Evolutionary conservation across 2,329 filamentous ascomycete genomes (phyloP).

Genomic region (Aspergillus novofumigatus): DNA sequence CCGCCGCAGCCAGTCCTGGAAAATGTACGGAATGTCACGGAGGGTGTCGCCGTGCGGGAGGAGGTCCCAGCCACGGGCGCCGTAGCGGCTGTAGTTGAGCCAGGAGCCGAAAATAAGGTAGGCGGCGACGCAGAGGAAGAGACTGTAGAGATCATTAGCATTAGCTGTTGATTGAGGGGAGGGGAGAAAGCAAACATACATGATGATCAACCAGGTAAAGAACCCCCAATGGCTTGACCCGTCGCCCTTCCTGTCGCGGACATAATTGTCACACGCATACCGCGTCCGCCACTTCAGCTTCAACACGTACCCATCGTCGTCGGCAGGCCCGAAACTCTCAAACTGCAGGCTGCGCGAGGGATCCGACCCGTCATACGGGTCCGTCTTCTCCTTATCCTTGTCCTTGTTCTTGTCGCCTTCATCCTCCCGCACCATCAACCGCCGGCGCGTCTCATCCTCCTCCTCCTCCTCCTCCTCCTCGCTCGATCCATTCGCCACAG

Average conservation of each 20-base stretch:
- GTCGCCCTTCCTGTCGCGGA: conserved; percentile 41
- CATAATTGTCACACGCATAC: conserved; percentile 69
- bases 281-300: conserved; percentile 82
- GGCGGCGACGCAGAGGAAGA: conserved; percentile 77
- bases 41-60: conserved; percentile 89
- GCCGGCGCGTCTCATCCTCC: conserved; percentile 14
- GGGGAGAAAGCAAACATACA: conserved; percentile 52
- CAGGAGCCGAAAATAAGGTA: conserved; percentile 98
- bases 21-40: conserved; percentile 83
- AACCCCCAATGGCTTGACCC: conserved; percentile 73
- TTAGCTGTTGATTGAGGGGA: not conserved
- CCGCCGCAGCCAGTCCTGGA: conserved; percentile 80
- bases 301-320: conserved; percentile 59
- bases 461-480: conserved; percentile 13
- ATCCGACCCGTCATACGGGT: conserved; percentile 18
- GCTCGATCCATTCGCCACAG: conserved; percentile 17
- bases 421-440: conserved; percentile 18
- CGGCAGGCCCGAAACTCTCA: conserved; percentile 63
- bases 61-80: conserved; percentile 90
- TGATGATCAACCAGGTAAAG: conserved; percentile 93
- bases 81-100: conserved; percentile 98
- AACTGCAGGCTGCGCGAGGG: conserved; percentile 64
- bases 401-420: conserved; percentile 11
- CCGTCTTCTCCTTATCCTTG: conserved; percentile 14
- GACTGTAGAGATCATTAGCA: conserved; percentile 47